Evolutionary conservation across 2,329 filamentous ascomycete species (phyloP).

Genomic region (Exophiala spinifera): DNA sequence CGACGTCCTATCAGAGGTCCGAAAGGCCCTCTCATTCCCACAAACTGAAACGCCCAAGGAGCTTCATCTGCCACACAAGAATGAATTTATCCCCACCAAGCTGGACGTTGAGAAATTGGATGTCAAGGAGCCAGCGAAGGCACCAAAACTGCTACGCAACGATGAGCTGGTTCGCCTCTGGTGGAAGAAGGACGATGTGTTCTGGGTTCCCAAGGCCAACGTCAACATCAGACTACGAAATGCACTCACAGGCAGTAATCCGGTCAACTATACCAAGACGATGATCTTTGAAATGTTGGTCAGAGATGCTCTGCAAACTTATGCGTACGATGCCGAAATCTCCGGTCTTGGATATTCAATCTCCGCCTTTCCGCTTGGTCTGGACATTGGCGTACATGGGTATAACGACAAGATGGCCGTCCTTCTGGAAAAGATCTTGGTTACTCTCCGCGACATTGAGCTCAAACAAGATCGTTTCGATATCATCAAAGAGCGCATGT

Average conservation of each 20-base stretch:
- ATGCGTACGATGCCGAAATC: conserved; percentile 92
- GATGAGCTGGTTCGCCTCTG: conserved; percentile 78
- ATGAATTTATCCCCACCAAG: conserved; percentile 92
- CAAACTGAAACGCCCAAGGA: conserved; percentile 61
- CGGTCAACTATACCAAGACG: conserved; percentile 73
- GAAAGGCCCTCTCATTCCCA: conserved; percentile 59
- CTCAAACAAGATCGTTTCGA: conserved; percentile 84
- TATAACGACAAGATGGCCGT: conserved; percentile 97
- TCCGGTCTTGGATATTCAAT: conserved; percentile 83
- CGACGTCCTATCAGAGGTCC: conserved; percentile 70
- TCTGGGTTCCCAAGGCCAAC: conserved; percentile 96
- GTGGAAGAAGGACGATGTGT: conserved; percentile 98
- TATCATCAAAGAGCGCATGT: conserved; percentile 82
- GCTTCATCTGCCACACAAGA: conserved; percentile 84
- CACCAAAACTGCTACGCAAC: conserved; percentile 79
- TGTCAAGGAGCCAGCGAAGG: conserved; percentile 67
- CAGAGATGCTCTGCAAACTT: conserved; percentile 83
- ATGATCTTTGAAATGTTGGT: conserved; percentile 82
- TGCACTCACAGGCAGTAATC: conserved; percentile 73
- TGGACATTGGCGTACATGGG: conserved; percentile 76
- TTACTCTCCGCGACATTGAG: conserved; percentile 78
- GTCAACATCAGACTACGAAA: conserved; percentile 77
- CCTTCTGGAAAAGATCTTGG: conserved; percentile 81
- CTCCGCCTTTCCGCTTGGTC: conserved; percentile 65
- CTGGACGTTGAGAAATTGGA: conserved; percentile 95